A percentile compares a stretch with the other conserved stretches of the same genome.
These are phyloP conservation scores for Craspedostauros australis DNA, from an alignment of 108 stramenopile species.

Conservation along the genomic window DNA sequence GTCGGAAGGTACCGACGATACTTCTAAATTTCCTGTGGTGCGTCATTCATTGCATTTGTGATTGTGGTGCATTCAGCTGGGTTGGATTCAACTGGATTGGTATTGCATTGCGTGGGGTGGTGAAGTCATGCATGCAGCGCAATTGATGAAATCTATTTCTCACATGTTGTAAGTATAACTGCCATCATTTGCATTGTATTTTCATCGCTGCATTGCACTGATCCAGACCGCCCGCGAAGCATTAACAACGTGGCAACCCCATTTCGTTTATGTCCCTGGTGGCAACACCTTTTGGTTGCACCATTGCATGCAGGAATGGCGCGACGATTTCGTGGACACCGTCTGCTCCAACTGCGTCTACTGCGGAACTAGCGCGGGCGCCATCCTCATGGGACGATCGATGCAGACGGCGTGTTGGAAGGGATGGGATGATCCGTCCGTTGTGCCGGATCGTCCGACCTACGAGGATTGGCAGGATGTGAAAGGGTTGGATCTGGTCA, in stretches of 20 bases:
- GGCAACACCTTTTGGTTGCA: slow-evolving; percentile 91
- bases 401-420: slow-evolving; percentile 85
- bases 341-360: slow-evolving; percentile 41
- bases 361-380: slow-evolving; percentile 77
- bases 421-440: slow-evolving; percentile 79
- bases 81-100: too few species aligned
- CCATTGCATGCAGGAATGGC: slow-evolving; percentile 67
- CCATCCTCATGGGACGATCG: slow-evolving; percentile 59
- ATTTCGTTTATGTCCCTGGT: slow-evolving; percentile 81
- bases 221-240: slow-evolving; percentile 18
- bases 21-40: slow-evolving; percentile 28
- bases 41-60: not conserved
- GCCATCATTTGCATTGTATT: too few species aligned
- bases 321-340: slow-evolving; percentile 29
- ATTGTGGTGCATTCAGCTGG: not conserved
- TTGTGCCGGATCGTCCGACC: slow-evolving; percentile 52
- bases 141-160: too few species aligned
- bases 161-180: too few species aligned
- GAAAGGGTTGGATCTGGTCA: slow-evolving; percentile 47
- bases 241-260: slow-evolving; percentile 56
- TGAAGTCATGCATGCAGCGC: too few species aligned
- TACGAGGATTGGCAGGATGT: slow-evolving; percentile 62
- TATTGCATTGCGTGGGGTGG: too few species aligned
- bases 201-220: not conserved
- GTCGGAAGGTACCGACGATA: slow-evolving; percentile 35